Evolutionary conservation across 306 rosid species (phyloP).

Genomic region (Castanea mollissima): DNA sequence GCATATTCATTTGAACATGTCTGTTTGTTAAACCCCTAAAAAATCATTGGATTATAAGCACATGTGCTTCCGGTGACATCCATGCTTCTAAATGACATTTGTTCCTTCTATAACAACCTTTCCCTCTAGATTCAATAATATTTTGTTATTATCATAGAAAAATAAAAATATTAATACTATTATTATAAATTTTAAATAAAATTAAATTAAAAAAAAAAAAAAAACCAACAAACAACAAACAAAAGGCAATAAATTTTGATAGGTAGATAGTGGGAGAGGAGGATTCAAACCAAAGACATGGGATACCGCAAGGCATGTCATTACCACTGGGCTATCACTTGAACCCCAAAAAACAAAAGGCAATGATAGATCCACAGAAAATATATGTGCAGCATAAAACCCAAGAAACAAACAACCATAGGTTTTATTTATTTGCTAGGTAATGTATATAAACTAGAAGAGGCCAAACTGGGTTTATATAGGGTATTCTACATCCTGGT

Average conservation of each 20-base stretch:
- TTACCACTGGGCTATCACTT: too few relatives aligned
- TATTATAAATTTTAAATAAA: too few relatives aligned
- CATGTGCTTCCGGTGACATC: background rate
- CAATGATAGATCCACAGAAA: background rate
- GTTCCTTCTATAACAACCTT: background rate
- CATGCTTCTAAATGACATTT: background rate
- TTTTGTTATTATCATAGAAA: too few relatives aligned
- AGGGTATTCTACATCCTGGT: background rate
- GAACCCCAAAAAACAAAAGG: too few relatives aligned
- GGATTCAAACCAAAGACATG: too few relatives aligned
- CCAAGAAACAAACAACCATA: background rate
- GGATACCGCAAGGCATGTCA: too few relatives aligned
- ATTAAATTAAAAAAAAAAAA: too few relatives aligned
- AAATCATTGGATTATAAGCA: background rate
- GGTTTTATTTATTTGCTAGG: background rate
- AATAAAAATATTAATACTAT: too few relatives aligned
- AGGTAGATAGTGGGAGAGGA: too few relatives aligned
- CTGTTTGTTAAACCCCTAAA: background rate
- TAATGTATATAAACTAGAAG: background rate
- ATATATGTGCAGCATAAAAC: background rate
- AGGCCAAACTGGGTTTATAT: background rate
- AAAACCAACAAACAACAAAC: too few relatives aligned
- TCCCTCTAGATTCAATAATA: background rate
- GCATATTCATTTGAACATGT: background rate
- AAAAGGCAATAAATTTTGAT: too few relatives aligned